These are phyloP conservation scores for Betula pendula DNA, from an alignment of 306 rosid genomes.

Conservation along the genomic window DNA sequence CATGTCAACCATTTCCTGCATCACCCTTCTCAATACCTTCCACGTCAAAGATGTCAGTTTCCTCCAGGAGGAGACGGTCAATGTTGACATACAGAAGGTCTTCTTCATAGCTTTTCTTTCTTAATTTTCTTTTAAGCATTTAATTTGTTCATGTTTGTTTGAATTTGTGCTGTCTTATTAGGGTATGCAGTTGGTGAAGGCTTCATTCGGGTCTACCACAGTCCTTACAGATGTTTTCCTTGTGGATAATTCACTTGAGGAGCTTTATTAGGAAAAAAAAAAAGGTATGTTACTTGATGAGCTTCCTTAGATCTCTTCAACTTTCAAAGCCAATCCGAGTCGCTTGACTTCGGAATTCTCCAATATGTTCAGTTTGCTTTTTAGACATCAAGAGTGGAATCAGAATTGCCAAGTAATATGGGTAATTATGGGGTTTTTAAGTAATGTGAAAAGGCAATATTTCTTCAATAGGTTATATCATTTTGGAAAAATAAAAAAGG, in stretches of 20 bases:
- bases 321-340: too few species aligned
- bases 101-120: background rate
- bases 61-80: background rate
- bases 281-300: background rate
- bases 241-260: too few species aligned
- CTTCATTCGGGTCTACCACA: background rate
- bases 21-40: background rate
- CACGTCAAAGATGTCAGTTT: background rate
- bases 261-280: too few species aligned
- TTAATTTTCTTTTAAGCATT: background rate
- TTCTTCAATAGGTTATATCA: too few species aligned
- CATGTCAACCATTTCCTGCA: background rate
- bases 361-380: too few species aligned
- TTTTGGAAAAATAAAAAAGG: too few species aligned
- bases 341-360: too few species aligned
- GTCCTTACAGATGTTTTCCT: conserved; percentile 14
- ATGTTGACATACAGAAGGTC: background rate
- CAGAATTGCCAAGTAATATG: too few species aligned
- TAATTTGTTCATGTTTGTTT: background rate
- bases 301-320: background rate
- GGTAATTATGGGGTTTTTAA: too few species aligned
- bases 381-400: too few species aligned
- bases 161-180: background rate
- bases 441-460: too few species aligned
- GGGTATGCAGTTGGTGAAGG: conserved; percentile 1